These are phyloP conservation scores for Elsinoe batatas DNA, from an alignment of 2,329 filamentous ascomycete species.

Conservation along the genomic window DNA sequence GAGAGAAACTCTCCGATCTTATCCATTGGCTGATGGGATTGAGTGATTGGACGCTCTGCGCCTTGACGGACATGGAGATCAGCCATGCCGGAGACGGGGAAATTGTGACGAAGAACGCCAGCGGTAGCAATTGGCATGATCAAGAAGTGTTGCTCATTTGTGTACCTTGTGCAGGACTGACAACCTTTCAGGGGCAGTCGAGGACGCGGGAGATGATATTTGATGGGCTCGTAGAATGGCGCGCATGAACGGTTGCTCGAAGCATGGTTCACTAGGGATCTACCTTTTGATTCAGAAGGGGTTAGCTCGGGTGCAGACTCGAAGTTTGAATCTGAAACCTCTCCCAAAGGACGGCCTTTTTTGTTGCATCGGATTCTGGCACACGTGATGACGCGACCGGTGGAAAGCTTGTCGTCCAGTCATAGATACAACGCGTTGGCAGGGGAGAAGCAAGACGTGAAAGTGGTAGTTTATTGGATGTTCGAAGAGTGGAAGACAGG, in stretches of 20 bases:
- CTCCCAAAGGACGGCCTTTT: not conserved
- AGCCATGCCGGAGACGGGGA: slow-evolving; percentile 6
- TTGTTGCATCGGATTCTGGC: not conserved
- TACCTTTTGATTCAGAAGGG: slow-evolving; percentile 6
- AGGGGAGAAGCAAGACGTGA: not conserved
- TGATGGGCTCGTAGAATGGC: not conserved
- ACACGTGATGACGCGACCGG: slow-evolving; percentile 6
- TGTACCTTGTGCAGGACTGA: not conserved
- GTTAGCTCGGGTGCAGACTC: slow-evolving; percentile 1
- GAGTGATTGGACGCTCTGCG: slow-evolving; percentile 1
- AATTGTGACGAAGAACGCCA: slow-evolving; percentile 3
- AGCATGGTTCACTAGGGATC: slow-evolving; percentile 11
- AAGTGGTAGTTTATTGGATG: not conserved
- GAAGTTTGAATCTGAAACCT: slow-evolving; percentile 12
- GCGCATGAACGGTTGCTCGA: slow-evolving; percentile 11
- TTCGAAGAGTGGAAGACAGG: not conserved
- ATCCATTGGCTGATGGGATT: slow-evolving; percentile 3
- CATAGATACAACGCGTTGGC: not conserved
- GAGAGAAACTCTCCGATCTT: slow-evolving; percentile 6
- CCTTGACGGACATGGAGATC: slow-evolving; percentile 1
- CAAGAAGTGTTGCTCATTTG: not conserved
- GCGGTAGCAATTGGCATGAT: slow-evolving; percentile 1
- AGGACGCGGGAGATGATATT: not conserved
- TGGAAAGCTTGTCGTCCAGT: not conserved
- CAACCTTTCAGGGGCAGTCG: not conserved